Evolutionary conservation across 306 rosid species (phyloP).

Genomic region (Cucumis sativus): DNA sequence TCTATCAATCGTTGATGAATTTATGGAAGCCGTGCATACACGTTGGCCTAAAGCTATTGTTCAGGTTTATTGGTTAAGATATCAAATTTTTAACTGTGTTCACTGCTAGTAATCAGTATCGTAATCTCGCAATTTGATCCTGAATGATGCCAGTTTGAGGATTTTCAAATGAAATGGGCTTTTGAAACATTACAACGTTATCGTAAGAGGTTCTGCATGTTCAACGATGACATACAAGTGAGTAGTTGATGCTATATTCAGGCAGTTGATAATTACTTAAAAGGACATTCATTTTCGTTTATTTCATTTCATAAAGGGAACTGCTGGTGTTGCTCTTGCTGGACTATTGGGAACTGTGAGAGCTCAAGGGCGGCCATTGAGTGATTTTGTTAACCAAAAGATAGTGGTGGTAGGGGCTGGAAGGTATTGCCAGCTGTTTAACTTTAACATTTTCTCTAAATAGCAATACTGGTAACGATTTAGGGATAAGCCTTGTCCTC

Average conservation of each 20-base stretch:
- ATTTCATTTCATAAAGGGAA: slow-evolving; percentile 52
- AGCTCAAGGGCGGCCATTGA: slow-evolving; percentile 84
- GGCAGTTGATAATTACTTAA: not conserved
- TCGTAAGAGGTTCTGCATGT: slow-evolving; percentile 87
- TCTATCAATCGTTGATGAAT: slow-evolving; percentile 83
- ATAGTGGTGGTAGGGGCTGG: slow-evolving; percentile 99
- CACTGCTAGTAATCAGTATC: slow-evolving; percentile 12
- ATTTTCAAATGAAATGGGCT: slow-evolving; percentile 99
- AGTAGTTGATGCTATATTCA: slow-evolving; percentile 17
- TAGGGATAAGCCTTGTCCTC: slow-evolving; percentile 9
- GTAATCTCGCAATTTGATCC: slow-evolving; percentile 19
- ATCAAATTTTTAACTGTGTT: slow-evolving; percentile 3
- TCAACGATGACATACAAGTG: slow-evolving; percentile 98
- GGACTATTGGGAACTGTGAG: slow-evolving; percentile 91
- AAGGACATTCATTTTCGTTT: slow-evolving; percentile 9
- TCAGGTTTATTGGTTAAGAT: slow-evolving; percentile 37
- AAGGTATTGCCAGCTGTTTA: slow-evolving; percentile 39
- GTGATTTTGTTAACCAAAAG: slow-evolving; percentile 78
- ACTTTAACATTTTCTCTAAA: not conserved
- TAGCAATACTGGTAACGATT: slow-evolving; percentile 12
- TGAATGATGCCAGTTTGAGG: slow-evolving; percentile 66
- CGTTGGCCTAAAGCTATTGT: slow-evolving; percentile 99
- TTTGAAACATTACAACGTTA: slow-evolving; percentile 90
- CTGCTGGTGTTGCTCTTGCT: slow-evolving; percentile 99
- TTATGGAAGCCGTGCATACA: slow-evolving; percentile 88